Conservation (phyloP, 2,329 filamentous ascomycete genomes). For the Plenodomus biglobosus region DNA sequence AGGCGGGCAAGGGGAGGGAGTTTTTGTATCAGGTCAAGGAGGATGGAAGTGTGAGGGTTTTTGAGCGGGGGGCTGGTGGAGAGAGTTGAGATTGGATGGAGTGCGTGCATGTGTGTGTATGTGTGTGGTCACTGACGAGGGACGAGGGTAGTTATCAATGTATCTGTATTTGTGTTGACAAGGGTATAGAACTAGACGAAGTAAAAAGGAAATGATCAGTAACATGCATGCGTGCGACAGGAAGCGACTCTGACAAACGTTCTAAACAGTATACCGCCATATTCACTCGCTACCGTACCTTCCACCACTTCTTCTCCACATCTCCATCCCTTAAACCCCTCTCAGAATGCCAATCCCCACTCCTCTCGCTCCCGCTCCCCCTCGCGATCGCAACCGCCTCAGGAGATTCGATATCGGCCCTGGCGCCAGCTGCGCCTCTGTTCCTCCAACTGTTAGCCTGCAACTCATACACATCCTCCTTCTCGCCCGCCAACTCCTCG, state of each 20-base stretch:
- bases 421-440: slow-evolving; percentile 9
- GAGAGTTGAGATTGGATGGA: slow-evolving; percentile 12
- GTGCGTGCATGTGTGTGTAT: too few relatives aligned
- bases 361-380: slow-evolving; percentile 15
- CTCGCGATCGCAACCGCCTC: slow-evolving; percentile 6
- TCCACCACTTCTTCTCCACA: slow-evolving; percentile 27
- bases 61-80: slow-evolving; percentile 68
- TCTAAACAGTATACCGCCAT: too few relatives aligned
- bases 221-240: too few relatives aligned
- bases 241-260: too few relatives aligned
- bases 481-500: slow-evolving; percentile 69
- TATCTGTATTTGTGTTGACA: background rate
- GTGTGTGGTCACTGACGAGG: too few relatives aligned
- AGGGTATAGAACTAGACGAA: background rate
- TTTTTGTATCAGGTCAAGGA: slow-evolving; percentile 77
- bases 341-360: slow-evolving; percentile 11
- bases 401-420: background rate
- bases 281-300: slow-evolving; percentile 1
- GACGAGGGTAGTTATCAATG: too few relatives aligned
- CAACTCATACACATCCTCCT: slow-evolving; percentile 49
- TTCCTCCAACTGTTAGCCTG: slow-evolving; percentile 51
- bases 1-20: slow-evolving; percentile 60
- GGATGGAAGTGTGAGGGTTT: slow-evolving; percentile 79
- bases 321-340: slow-evolving; percentile 10
- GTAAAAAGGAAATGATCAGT: background rate